These are phyloP conservation scores for Pleurotus sapidus DNA, from an alignment of 768 basidiomycete genomes.

Conservation along the genomic window DNA sequence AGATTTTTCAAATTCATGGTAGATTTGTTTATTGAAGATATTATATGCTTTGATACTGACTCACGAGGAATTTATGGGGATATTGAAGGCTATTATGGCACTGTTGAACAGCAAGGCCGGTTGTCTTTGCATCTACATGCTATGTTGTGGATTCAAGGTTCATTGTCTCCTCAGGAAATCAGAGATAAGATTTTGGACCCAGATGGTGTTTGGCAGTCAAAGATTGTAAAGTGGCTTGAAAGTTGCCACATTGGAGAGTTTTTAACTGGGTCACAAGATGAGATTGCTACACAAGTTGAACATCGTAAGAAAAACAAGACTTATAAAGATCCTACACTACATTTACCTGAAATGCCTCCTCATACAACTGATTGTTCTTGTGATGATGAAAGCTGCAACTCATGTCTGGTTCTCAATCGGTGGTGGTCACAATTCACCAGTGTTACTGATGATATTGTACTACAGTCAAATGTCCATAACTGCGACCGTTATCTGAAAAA, in stretches of 20 bases:
- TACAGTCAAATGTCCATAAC: background rate
- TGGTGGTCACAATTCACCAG: background rate
- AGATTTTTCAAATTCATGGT: slow-evolving; percentile 30
- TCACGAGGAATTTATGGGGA: slow-evolving; percentile 18
- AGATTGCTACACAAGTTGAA: background rate
- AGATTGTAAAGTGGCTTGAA: slow-evolving; percentile 5
- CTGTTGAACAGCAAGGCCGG: slow-evolving; percentile 29
- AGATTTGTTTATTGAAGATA: slow-evolving; percentile 20
- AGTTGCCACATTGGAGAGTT: slow-evolving; percentile 13
- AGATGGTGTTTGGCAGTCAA: slow-evolving; percentile 10
- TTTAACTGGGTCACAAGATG: background rate
- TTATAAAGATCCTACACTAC: too few relatives aligned
- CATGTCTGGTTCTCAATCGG: background rate
- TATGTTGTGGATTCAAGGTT: slow-evolving; percentile 26
- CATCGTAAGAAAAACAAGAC: too few relatives aligned
- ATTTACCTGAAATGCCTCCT: background rate
- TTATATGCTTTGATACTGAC: slow-evolving; percentile 14
- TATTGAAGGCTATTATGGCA: slow-evolving; percentile 23
- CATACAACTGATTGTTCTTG: background rate
- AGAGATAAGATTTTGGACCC: slow-evolving; percentile 19
- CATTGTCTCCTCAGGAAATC: slow-evolving; percentile 27
- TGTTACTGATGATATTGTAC: background rate
- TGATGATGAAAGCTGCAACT: background rate
- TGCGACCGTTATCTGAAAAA: background rate
- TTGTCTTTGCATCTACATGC: slow-evolving; percentile 26